Evolutionary conservation across 2,329 filamentous ascomycete genomes (phyloP).

Genomic region (Aspergillus carbonarius): DNA sequence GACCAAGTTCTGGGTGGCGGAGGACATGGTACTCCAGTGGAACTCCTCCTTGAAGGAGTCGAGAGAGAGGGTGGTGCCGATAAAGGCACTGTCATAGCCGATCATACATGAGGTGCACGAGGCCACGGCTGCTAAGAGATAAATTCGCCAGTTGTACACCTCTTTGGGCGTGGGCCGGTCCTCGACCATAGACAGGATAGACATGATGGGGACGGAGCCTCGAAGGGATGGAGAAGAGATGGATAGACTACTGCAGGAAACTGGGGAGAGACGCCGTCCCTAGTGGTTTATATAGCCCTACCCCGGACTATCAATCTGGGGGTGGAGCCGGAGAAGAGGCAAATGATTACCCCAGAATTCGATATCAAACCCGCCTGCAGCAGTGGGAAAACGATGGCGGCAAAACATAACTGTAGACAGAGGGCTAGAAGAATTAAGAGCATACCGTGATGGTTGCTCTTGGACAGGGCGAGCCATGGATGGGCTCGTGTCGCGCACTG

Average conservation of each 20-base stretch:
- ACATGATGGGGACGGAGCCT: slow-evolving; percentile 29
- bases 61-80: slow-evolving; percentile 72
- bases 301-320: neutral
- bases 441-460: neutral
- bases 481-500: neutral
- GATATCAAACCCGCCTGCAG: neutral
- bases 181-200: slow-evolving; percentile 42
- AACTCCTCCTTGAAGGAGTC: slow-evolving; percentile 70
- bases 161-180: slow-evolving; percentile 55
- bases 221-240: neutral
- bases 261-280: neutral
- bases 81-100: slow-evolving; percentile 71
- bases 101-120: slow-evolving; percentile 61
- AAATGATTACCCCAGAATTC: slow-evolving; percentile 5
- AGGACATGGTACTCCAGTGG: slow-evolving; percentile 53
- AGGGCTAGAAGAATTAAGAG: neutral
- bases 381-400: neutral
- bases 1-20: slow-evolving; percentile 50
- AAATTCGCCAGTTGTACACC: slow-evolving; percentile 62
- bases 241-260: neutral
- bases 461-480: neutral
- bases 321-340: slow-evolving; percentile 1
- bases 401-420: neutral
- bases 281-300: neutral
- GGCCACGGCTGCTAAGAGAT: slow-evolving; percentile 54